Percentiles rank a stretch among this genome's conserved stretches.
Evolutionary conservation across 1,284 basidiomycete genomes (phyloP).

Genomic region (Stygiomarasmius scandens): DNA sequence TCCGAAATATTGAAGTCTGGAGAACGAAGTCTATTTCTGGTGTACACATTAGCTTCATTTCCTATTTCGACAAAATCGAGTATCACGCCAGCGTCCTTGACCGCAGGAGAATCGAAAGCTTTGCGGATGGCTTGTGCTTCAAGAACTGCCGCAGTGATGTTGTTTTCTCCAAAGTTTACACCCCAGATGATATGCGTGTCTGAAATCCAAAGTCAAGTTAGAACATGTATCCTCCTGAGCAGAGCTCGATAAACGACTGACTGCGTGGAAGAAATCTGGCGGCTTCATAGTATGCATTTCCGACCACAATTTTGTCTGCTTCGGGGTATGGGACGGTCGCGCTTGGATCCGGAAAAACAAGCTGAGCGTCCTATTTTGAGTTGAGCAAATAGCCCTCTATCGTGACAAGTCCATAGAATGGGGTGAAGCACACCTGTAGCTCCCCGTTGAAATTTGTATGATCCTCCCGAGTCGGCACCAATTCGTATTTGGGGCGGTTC

Average conservation of each 20-base stretch:
- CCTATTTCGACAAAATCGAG: slow-evolving; percentile 12
- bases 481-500: slow-evolving; percentile 59
- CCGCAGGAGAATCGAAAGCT: slow-evolving; percentile 1
- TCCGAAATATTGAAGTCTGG: not conserved
- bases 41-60: slow-evolving; percentile 4
- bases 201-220: not conserved
- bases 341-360: slow-evolving; percentile 52
- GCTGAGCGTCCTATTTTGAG: slow-evolving; percentile 31
- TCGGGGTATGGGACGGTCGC: slow-evolving; percentile 63
- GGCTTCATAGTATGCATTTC: slow-evolving; percentile 36
- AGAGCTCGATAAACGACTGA: slow-evolving; percentile 42
- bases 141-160: slow-evolving; percentile 7
- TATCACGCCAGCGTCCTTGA: slow-evolving; percentile 1
- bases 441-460: slow-evolving; percentile 22
- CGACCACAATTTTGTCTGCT: slow-evolving; percentile 57
- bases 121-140: slow-evolving; percentile 5
- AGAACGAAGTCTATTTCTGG: not conserved
- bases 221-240: too few relatives aligned
- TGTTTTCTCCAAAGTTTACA: slow-evolving; percentile 9
- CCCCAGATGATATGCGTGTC: slow-evolving; percentile 9
- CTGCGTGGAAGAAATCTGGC: slow-evolving; percentile 10
- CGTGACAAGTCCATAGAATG: not conserved
- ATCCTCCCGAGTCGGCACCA: slow-evolving; percentile 47
- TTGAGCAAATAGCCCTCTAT: not conserved
- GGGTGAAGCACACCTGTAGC: slow-evolving; percentile 37